Base-by-base conservation (phyloP, 768 basidiomycete species). In the Lactarius deliciosus region DNA sequence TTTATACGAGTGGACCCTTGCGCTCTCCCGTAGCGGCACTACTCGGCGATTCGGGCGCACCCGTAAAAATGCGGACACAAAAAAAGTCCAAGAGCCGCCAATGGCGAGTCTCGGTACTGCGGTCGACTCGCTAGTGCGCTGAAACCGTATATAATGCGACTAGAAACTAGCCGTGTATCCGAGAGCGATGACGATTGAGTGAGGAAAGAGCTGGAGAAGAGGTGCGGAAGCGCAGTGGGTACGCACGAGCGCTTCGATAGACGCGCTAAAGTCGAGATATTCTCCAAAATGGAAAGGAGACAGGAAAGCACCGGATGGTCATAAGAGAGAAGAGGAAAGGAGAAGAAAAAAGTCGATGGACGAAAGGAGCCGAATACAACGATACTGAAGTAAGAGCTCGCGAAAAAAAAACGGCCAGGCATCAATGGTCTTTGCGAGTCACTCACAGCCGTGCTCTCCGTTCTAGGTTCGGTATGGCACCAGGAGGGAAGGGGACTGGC, bases 191-290 rank as follows among this genome's bases (percentile, higher is more conserved):
- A 92, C n/a, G 7, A 85, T 80, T 0, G 93, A 88, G 0, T 2
- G 50, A 60, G 5, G 64, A 34, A n/a, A 63, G 32, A 25, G 2
- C 13, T 25, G 5, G 22, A 47, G 5, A 74, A 72, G 32, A 77
- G 75, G 1, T 83, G 75, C 91, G 90, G 8, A 94, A 81, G 1
- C 78, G 78, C 0, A 91, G 93, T 5, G 96, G 83, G 75, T 96
- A 96, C 0, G 93, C 85, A 73, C 98, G 82, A 93, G 85, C 28
- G 94, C 94, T 5, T 97, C 96, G 10, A 89, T 80, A 5, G 89
- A 90, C 0, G 88, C 89, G 1, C 94, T 92, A 69, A 96, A 97
- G 2, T 86, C 85, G 13, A 94, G n/a, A n/a, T 88, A 73, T 96
- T 96, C 9, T 94, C 90, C 10, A 83, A 77, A 55, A 92, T 82